Percentiles rank a stretch among this genome's conserved stretches.
phyloP scores from a whole-genome alignment of 2,329 filamentous ascomycete species.

The Juglanconis sp. region DNA sequence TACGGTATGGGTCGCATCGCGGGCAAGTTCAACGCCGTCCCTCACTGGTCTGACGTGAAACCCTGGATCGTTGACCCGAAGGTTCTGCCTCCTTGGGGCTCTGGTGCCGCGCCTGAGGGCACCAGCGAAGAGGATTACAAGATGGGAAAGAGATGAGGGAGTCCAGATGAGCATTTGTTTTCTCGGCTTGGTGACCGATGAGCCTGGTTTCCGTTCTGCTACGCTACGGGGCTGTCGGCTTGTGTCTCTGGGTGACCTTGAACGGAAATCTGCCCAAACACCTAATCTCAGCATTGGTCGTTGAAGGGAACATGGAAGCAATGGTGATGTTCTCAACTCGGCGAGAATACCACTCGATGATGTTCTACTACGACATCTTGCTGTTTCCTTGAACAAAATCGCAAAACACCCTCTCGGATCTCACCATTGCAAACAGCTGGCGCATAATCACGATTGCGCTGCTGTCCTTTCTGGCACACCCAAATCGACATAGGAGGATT shows the following conservation, averaged over 20 bases:
- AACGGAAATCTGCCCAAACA: background rate
- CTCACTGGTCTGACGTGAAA: constrained; percentile 55
- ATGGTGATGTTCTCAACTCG: no score
- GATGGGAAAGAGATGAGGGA: background rate
- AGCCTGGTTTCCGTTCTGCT: background rate
- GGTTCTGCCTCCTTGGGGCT: constrained; percentile 25
- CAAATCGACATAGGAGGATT: no score
- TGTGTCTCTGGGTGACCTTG: background rate
- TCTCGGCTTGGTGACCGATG: background rate
- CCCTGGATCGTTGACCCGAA: constrained; percentile 48
- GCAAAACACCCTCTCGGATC: no score
- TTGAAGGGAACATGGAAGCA: no score
- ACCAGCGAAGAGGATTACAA: background rate
- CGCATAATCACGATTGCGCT: no score
- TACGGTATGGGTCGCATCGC: constrained; percentile 62
- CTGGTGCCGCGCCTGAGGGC: constrained; percentile 9
- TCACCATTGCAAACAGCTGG: no score
- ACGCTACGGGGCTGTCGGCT: background rate
- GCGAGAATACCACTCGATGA: no score
- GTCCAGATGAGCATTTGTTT: background rate
- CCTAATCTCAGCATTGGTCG: no score
- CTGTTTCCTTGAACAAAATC: no score
- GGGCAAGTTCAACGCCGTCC: constrained; percentile 59
- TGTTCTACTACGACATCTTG: no score
- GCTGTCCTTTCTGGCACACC: no score